Evolutionary conservation across 2,329 filamentous ascomycete species (phyloP).

Genomic region (Beauveria caledonica): DNA sequence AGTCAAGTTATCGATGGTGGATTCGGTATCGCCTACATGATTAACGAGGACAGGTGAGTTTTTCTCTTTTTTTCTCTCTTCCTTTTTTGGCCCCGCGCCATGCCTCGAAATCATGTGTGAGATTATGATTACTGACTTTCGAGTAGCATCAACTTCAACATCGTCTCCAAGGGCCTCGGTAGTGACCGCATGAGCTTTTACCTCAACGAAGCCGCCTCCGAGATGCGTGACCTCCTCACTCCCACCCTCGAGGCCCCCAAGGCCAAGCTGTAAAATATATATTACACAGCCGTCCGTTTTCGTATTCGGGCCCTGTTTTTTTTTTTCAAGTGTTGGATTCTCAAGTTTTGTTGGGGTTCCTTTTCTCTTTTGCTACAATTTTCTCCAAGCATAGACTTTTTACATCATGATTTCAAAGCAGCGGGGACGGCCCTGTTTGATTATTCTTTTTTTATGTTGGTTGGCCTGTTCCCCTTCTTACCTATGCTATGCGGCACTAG

Average conservation of each 20-base stretch:
- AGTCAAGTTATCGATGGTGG: constrained; percentile 93
- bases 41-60: constrained; percentile 86
- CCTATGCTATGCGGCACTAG: constrained; percentile 4
- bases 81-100: too few species aligned
- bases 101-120: background rate
- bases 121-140: background rate
- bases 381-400: constrained; percentile 8
- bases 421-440: background rate
- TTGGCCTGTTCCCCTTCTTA: background rate
- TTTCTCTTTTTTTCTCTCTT: background rate
- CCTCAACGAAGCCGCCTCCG: constrained; percentile 84
- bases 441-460: background rate
- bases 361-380: background rate
- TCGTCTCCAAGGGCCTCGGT: constrained; percentile 87
- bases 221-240: constrained; percentile 79
- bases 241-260: constrained; percentile 73
- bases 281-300: too few species aligned
- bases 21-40: constrained; percentile 99
- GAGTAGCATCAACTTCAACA: constrained; percentile 86
- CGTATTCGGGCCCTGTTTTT: background rate
- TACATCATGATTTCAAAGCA: constrained; percentile 1
- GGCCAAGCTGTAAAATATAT: constrained; percentile 65
- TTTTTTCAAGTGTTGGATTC: background rate
- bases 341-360: background rate
- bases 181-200: constrained; percentile 93